Evolutionary conservation across 805 yeast species (phyloP), one percentile per base, ranked within the genome.

Genomic region (Lachancea cidri): DNA sequence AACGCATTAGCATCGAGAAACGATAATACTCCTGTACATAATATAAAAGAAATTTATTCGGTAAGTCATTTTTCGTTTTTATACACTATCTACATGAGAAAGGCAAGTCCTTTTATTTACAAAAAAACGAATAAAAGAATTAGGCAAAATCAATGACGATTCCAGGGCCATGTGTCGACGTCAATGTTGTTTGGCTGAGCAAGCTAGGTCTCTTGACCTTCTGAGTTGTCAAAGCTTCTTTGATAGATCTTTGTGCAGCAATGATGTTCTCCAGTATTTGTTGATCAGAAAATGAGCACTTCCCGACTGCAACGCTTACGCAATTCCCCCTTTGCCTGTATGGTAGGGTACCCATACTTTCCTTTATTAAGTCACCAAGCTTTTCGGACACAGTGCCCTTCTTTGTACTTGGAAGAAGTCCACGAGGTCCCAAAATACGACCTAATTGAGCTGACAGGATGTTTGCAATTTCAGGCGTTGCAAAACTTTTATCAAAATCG

Each of bases 351-450:
- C 93, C 93, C 33, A 78, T 65, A 37, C 79, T 77, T 6, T 70
- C 65, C 29, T 62, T 55, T 44, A 89, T 71, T 43, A 82, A 65
- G 5, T 62, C 60, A 16, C 66, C 67, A 22, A 87, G 66, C 53
- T 87, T 78, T n/a, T 76, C 74, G 1, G 83, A 68, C 6, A 91
- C 93, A 1, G 96, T 88, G 14, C 95, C 95, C 57, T 80, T 83
- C 67, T 87, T 88, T 11, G 76, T 80, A 33, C 76, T 74, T 35
- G 98, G 98, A 85, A 89, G 82, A 52, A 93, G 72, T 17, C 95
- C 95, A 55, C 73, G 79, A 24, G 95, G 95, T 44, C 98, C 98
- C 52, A 93, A 72, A 8, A 74, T 67, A 55, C 88, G 77, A n/a
- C 93, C 96, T 17, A 86, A 67, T 43, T 76, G 71, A 47, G 73